Evolutionary conservation across 352 stramenopile species (phyloP), one percentile per base, ranked within the genome.

Genomic region (Phytophthora cactorum): DNA sequence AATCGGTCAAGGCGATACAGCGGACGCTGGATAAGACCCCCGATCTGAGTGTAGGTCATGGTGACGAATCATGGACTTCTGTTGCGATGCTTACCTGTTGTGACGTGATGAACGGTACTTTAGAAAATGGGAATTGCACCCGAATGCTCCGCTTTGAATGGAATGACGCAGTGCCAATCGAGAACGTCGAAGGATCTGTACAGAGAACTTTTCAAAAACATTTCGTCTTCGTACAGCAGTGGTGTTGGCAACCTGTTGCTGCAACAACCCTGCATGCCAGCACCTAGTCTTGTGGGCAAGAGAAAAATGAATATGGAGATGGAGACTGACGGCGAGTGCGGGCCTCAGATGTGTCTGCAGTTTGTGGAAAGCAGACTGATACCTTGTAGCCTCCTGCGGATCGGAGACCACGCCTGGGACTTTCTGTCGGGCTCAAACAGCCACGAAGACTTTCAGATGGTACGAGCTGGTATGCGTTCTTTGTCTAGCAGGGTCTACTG

Each of bases 301-400:
- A 65, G 66, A 31, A 81, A 75, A 38, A 69, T 88, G 25, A 88
- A 84, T 51, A 82, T 88, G 72, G 76, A 84, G 59, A 81, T 88
- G 66, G 65, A 60, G 6, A 73, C 62, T 15, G 65, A 74, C 22
- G 70, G 67, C 44, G 70, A 74, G 1, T 59, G 47, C 52, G 51
- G 58, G 2, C 78, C 66, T 29, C 60, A 67, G 28, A 84, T 88
- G 72, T 78, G 66, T 29, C 69, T 88, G 43, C 74, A 86, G 39
- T 72, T 88, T 57, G 59, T 79, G 10, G 79, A 88, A 57, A 85
- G 69, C 46, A 62, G 59, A 9, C 34, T 68, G 2, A 51, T 88
- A 29, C 79, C 74, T 11, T 85, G 72, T 58, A 62, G 70, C 15
- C 63, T 86, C 9, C 10, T 49, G 15, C 43, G 52, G 25, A 66